These are phyloP conservation scores for Xylariomycetidae sp. DNA, from an alignment of 2,329 filamentous ascomycete genomes.

Conservation along the genomic window DNA sequence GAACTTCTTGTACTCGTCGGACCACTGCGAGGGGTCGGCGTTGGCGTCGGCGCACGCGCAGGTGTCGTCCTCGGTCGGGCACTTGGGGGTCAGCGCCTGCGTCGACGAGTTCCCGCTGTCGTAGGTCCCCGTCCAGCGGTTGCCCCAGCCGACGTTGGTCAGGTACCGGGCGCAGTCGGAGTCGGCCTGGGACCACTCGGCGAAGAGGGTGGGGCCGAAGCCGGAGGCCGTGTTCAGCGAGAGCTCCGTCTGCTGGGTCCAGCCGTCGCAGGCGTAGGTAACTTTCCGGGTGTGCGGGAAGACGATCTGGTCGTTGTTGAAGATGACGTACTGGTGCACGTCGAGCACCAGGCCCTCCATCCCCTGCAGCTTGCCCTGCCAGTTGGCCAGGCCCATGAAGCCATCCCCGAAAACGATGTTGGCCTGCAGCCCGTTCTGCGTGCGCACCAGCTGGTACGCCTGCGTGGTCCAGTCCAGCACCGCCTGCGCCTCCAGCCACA, in stretches of 20 bases:
- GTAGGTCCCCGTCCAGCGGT: conserved; percentile 86
- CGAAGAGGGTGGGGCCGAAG: conserved; percentile 89
- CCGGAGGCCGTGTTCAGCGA: conserved; percentile 70
- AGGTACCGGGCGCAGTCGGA: conserved; percentile 85
- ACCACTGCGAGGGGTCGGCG: conserved; percentile 62
- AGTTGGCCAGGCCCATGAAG: conserved; percentile 85
- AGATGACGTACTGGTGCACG: conserved; percentile 97
- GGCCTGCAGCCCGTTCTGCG: conserved; percentile 65
- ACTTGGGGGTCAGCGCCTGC: conserved; percentile 63
- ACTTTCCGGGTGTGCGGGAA: conserved; percentile 79
- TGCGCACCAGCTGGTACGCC: conserved; percentile 66
- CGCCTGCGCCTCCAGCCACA: conserved; percentile 54
- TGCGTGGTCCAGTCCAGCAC: conserved; percentile 76
- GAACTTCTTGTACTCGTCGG: conserved; percentile 72
- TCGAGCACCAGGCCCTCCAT: conserved; percentile 78
- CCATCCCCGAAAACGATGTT: conserved; percentile 86
- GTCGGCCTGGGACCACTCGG: conserved; percentile 96
- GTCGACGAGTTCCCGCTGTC: conserved; percentile 57
- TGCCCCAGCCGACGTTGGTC: conserved; percentile 84
- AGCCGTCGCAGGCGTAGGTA: conserved; percentile 78
- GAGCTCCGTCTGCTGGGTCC: conserved; percentile 70
- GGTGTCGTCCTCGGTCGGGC: conserved; percentile 57
- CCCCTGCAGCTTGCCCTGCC: conserved; percentile 74
- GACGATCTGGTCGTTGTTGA: conserved; percentile 82
- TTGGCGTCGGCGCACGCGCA: conserved; percentile 77